A percentile compares a stretch with the other conserved stretches of the same genome.
Conservation (phyloP, 345 rosid species). For the Combretum micranthum region DNA sequence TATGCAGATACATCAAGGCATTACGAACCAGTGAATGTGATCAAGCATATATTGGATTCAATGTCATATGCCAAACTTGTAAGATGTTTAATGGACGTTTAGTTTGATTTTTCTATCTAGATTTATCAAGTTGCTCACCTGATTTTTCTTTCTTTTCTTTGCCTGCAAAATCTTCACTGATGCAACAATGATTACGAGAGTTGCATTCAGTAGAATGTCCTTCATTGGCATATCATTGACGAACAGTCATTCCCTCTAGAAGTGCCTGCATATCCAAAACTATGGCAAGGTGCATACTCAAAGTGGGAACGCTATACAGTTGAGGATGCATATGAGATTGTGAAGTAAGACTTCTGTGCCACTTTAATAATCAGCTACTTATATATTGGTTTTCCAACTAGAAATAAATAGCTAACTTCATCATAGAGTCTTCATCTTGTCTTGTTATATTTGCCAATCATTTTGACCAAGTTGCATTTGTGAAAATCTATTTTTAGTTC, state of each 20-base stretch:
- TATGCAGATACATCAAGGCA: slow-evolving; percentile 92
- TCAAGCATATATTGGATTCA: slow-evolving; percentile 78
- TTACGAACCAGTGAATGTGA: slow-evolving; percentile 60
- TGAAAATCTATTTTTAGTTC: too few relatives aligned
- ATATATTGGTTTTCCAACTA: too few relatives aligned
- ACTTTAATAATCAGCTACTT: not conserved
- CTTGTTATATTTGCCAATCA: too few relatives aligned
- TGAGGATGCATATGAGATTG: slow-evolving; percentile 87
- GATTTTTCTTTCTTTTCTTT: slow-evolving; percentile 7
- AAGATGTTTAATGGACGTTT: slow-evolving; percentile 27
- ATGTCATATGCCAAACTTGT: slow-evolving; percentile 97
- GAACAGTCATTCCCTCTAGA: slow-evolving; percentile 91
- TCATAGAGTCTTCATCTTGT: too few relatives aligned
- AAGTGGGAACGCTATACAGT: slow-evolving; percentile 87
- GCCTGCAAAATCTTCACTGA: slow-evolving; percentile 5
- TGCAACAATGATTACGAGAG: slow-evolving; percentile 22
- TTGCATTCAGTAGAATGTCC: slow-evolving; percentile 72
- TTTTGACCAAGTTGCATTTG: too few relatives aligned
- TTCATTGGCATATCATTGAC: slow-evolving; percentile 97
- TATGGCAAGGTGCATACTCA: slow-evolving; percentile 89
- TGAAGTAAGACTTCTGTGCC: slow-evolving; percentile 40
- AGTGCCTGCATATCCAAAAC: slow-evolving; percentile 68
- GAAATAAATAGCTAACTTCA: too few relatives aligned
- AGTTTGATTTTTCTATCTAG: slow-evolving; percentile 7
- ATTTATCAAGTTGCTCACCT: slow-evolving; percentile 6